phyloP scores from a whole-genome alignment of 805 yeast genomes.

The Hanseniaspora lachancei region DNA sequence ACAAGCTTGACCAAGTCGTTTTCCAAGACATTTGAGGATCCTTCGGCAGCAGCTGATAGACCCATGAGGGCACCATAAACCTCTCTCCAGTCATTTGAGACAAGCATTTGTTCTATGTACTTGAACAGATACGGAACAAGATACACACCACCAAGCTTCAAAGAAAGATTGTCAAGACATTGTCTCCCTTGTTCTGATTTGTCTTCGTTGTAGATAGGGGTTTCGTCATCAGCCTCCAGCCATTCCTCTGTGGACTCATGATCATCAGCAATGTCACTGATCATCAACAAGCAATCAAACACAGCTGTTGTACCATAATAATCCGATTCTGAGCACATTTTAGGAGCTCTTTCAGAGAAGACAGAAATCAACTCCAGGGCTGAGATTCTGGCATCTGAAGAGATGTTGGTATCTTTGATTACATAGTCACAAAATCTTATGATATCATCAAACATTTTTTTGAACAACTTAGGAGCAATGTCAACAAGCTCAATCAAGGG shows the following conservation, averaged over 20 bases:
- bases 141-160: slow-evolving; percentile 69
- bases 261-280: slow-evolving; percentile 83
- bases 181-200: slow-evolving; percentile 88
- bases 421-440: slow-evolving; percentile 77
- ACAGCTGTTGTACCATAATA: slow-evolving; percentile 62
- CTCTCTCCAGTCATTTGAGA: slow-evolving; percentile 74
- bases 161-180: slow-evolving; percentile 80
- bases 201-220: slow-evolving; percentile 71
- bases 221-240: slow-evolving; percentile 66
- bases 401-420: slow-evolving; percentile 67
- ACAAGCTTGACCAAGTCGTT: slow-evolving; percentile 68
- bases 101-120: slow-evolving; percentile 70
- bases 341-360: slow-evolving; percentile 85
- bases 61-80: slow-evolving; percentile 97
- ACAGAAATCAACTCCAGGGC: slow-evolving; percentile 83
- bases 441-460: slow-evolving; percentile 78
- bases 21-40: slow-evolving; percentile 80
- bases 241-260: slow-evolving; percentile 84
- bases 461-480: slow-evolving; percentile 87
- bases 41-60: slow-evolving; percentile 90
- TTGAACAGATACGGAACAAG: slow-evolving; percentile 79
- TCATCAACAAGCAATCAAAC: slow-evolving; percentile 59
- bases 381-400: slow-evolving; percentile 64
- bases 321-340: slow-evolving; percentile 77
- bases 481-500: slow-evolving; percentile 80